A percentile compares a stretch with the other conserved stretches of the same genome.
phyloP scores from a whole-genome alignment of 345 rosid genomes.

The Pelargonium nanum region DNA sequence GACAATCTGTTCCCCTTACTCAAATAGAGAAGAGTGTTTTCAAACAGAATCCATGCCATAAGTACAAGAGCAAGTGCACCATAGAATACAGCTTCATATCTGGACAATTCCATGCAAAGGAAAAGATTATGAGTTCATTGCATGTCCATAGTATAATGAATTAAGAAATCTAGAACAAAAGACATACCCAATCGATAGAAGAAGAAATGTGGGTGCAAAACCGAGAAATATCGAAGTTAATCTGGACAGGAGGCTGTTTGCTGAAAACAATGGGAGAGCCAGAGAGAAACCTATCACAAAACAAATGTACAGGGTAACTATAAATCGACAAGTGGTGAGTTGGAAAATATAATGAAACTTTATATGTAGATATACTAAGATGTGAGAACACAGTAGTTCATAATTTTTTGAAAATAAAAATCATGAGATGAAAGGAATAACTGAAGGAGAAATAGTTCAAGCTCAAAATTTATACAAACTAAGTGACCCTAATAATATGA shows the following conservation, averaged over 20 bases:
- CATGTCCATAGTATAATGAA: not conserved
- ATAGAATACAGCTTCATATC: constrained; percentile 92
- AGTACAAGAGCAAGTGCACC: constrained; percentile 71
- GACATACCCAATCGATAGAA: constrained; percentile 78
- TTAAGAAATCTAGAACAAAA: constrained; percentile 1
- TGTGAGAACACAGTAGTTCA: not conserved
- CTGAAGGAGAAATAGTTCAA: not conserved
- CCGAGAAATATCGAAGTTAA: constrained; percentile 83
- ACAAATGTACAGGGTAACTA: constrained; percentile 4
- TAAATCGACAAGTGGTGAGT: not conserved
- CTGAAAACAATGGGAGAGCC: constrained; percentile 78
- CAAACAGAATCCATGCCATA: constrained; percentile 76
- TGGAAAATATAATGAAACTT: not conserved
- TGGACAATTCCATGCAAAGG: constrained; percentile 25
- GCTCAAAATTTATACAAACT: too few species aligned
- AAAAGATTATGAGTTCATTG: constrained; percentile 2
- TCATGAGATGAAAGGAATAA: not conserved
- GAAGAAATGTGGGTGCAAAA: constrained; percentile 82
- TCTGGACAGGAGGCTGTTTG: constrained; percentile 54
- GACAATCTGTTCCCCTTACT: constrained; percentile 29
- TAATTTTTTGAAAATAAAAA: not conserved
- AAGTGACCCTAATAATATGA: too few species aligned
- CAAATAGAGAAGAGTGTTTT: constrained; percentile 50
- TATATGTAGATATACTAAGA: not conserved
- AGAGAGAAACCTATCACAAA: constrained; percentile 54